phyloP scores from a whole-genome alignment of 2,329 filamentous ascomycete species.

The Xylaria sp. region DNA sequence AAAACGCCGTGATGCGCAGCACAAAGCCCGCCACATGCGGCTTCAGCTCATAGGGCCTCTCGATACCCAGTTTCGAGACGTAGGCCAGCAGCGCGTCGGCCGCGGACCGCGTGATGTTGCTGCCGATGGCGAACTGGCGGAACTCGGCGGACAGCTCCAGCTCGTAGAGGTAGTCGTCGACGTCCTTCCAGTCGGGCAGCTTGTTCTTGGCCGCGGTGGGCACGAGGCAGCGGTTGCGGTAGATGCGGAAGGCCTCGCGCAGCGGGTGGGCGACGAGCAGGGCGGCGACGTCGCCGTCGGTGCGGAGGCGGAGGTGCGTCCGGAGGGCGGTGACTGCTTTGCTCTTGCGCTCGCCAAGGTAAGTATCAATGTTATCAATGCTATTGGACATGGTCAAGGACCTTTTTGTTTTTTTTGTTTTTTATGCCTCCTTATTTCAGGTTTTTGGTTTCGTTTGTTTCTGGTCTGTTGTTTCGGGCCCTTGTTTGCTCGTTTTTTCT shows the following conservation, averaged over 20 bases:
- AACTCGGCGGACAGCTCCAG: constrained; percentile 1
- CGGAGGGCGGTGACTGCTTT: neutral
- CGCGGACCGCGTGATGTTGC: neutral
- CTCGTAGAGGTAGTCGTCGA: constrained; percentile 8
- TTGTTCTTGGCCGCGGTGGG: neutral
- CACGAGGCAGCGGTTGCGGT: constrained; percentile 10
- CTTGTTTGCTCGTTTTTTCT: no score
- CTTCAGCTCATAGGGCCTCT: constrained; percentile 2
- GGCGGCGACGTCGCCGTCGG: neutral
- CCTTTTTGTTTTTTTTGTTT: no score
- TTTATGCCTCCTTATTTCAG: no score
- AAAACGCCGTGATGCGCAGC: neutral
- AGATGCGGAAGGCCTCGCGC: constrained; percentile 4
- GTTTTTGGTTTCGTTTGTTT: no score
- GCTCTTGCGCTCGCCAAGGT: neutral
- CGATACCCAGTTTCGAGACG: neutral
- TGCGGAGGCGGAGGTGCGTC: neutral
- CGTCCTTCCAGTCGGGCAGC: constrained; percentile 11
- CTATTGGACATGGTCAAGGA: neutral
- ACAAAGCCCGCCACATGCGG: constrained; percentile 10
- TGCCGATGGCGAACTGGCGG: neutral
- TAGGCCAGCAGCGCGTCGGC: neutral
- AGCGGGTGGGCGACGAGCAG: neutral
- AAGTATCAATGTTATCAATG: no score
- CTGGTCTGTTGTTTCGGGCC: no score